Evolutionary conservation across 306 rosid species (phyloP).

Genomic region (Lathyrus sativus): DNA sequence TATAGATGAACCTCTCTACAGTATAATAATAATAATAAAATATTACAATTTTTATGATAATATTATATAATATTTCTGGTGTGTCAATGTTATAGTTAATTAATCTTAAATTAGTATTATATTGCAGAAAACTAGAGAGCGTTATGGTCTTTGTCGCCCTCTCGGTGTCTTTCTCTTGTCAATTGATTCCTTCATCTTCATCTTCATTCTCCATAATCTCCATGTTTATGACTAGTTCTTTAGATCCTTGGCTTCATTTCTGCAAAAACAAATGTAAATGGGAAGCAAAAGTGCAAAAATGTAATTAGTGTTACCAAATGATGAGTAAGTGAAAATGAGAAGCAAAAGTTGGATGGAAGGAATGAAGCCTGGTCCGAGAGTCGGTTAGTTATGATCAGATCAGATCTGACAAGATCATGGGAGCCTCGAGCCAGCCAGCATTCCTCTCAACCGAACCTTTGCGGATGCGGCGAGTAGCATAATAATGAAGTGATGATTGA

Average conservation of each 20-base stretch:
- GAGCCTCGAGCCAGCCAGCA: constrained; percentile 35
- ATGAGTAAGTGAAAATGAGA: not conserved
- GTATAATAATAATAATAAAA: not conserved
- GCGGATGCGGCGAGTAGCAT: not conserved
- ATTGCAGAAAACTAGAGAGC: constrained; percentile 42
- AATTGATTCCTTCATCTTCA: constrained; percentile 26
- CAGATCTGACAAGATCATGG: not conserved
- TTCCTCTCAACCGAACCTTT: constrained; percentile 80
- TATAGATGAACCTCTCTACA: not conserved
- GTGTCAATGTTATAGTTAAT: not conserved
- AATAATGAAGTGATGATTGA: not conserved
- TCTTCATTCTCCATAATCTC: no score
- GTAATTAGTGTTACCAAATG: constrained; percentile 30
- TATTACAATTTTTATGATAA: not conserved
- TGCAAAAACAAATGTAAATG: no score
- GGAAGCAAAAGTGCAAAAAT: not conserved
- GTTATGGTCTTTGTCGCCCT: not conserved
- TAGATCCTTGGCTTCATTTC: no score
- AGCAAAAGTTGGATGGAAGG: constrained; percentile 70
- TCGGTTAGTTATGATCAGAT: constrained; percentile 14
- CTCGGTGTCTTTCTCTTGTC: not conserved
- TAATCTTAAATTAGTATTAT: not conserved
- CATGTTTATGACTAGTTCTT: not conserved
- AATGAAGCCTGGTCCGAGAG: constrained; percentile 99
- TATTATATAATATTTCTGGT: no score